Percentiles rank a stretch among this genome's conserved stretches.
phyloP scores from a whole-genome alignment of 768 basidiomycete species.

The Sarcodon aspratus region DNA sequence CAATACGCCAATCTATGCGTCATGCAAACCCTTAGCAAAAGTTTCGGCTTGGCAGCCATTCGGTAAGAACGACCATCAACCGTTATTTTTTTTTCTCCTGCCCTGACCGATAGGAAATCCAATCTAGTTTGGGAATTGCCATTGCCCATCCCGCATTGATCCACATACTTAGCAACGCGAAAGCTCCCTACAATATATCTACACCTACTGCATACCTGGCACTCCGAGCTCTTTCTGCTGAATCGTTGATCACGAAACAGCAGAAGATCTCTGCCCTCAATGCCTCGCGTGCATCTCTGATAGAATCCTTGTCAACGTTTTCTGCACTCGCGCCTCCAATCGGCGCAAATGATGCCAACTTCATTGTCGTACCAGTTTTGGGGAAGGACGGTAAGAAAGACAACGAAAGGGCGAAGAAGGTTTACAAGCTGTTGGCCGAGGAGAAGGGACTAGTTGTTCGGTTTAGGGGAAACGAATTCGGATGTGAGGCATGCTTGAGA shows the following conservation, averaged over 20 bases:
- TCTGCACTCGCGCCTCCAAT: conserved; percentile 41
- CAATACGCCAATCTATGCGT: conserved; percentile 86
- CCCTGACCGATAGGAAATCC: not conserved
- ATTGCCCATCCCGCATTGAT: conserved; percentile 85
- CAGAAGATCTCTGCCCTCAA: conserved; percentile 48
- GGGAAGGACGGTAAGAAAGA: conserved; percentile 36
- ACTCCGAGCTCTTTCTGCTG: conserved; percentile 59
- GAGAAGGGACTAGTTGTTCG: conserved; percentile 81
- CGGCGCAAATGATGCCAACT: conserved; percentile 86
- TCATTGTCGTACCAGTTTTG: conserved; percentile 72
- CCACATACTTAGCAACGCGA: conserved; percentile 87
- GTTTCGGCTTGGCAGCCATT: conserved; percentile 92
- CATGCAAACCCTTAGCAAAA: conserved; percentile 95
- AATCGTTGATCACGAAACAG: conserved; percentile 54
- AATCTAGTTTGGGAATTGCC: conserved; percentile 71
- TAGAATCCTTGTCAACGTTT: conserved; percentile 36
- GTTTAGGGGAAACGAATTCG: conserved; percentile 76
- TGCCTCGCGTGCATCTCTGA: conserved; percentile 43
- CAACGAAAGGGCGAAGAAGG: conserved; percentile 43
- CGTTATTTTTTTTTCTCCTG: not conserved
- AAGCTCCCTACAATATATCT: conserved; percentile 97
- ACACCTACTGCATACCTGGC: conserved; percentile 82
- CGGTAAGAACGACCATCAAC: conserved; percentile 39
- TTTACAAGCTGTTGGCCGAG: conserved; percentile 82
- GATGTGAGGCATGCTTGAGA: conserved; percentile 79